These are phyloP conservation scores for Solanum arcanum DNA, from an alignment of 257 asterid species.

Conservation along the genomic window DNA sequence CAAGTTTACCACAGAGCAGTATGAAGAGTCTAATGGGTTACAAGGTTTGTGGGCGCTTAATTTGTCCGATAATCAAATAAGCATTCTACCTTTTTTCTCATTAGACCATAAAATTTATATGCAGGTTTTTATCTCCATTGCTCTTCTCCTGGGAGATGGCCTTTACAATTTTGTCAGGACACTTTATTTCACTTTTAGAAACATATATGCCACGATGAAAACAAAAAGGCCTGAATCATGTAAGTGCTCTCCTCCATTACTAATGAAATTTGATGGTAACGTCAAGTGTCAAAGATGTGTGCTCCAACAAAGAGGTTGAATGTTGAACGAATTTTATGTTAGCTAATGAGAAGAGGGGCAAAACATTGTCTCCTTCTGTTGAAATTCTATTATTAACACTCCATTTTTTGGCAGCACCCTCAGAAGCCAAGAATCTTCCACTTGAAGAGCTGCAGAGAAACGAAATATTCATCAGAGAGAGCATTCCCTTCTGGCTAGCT, in stretches of 20 bases:
- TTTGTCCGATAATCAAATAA: background rate
- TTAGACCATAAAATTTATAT: background rate
- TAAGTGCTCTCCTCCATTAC: background rate
- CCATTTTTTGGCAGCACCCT: slow-evolving; percentile 12
- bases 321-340: background rate
- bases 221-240: slow-evolving; percentile 29
- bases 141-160: slow-evolving; percentile 83
- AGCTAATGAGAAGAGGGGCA: background rate
- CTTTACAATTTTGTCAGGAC: slow-evolving; percentile 73
- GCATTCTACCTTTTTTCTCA: background rate
- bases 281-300: background rate
- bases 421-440: slow-evolving; percentile 17
- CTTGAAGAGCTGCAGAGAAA: slow-evolving; percentile 24
- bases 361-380: background rate
- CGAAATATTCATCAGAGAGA: slow-evolving; percentile 48
- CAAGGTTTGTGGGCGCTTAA: slow-evolving; percentile 21
- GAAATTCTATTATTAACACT: background rate
- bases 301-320: background rate
- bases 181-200: slow-evolving; percentile 32
- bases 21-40: slow-evolving; percentile 63
- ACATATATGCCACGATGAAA: slow-evolving; percentile 35
- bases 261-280: background rate
- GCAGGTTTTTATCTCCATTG: slow-evolving; percentile 80
- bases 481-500: slow-evolving; percentile 58
- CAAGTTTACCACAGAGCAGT: slow-evolving; percentile 34